Evolutionary conservation across 164 flowering plant genomes (phyloP).

Genomic region (Protea cynaroides): DNA sequence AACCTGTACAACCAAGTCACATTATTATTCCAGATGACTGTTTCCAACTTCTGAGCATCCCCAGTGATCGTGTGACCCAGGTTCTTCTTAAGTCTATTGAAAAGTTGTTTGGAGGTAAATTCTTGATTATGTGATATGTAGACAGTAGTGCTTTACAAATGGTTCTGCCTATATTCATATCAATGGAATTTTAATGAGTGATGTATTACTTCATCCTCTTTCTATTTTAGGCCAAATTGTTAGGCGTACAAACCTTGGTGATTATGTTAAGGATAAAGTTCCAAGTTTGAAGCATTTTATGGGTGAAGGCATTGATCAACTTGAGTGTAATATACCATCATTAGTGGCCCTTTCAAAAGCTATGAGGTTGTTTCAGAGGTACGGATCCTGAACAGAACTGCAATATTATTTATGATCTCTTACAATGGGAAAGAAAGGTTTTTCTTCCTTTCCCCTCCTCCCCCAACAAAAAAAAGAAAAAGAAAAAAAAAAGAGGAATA

Average conservation of each 20-base stretch:
- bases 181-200: slow-evolving; percentile 1
- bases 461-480: too few species aligned
- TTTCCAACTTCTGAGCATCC: slow-evolving; percentile 57
- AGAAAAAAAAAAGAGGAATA: too few species aligned
- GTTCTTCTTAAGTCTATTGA: slow-evolving; percentile 42
- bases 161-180: neutral
- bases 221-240: slow-evolving; percentile 55
- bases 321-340: slow-evolving; percentile 39
- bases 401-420: neutral
- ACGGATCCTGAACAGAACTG: neutral
- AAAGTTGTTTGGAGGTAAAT: slow-evolving; percentile 69
- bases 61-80: slow-evolving; percentile 35
- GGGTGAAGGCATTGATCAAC: slow-evolving; percentile 34
- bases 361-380: slow-evolving; percentile 67
- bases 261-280: slow-evolving; percentile 53
- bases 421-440: neutral
- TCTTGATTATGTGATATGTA: neutral
- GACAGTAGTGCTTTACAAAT: neutral
- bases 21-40: slow-evolving; percentile 77
- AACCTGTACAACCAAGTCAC: slow-evolving; percentile 33
- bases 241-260: slow-evolving; percentile 61
- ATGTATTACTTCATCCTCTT: neutral
- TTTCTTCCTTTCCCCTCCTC: too few species aligned
- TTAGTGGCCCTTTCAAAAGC: slow-evolving; percentile 43
- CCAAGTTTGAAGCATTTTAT: slow-evolving; percentile 63